phyloP scores from a whole-genome alignment of 371 early-diverging fungal species.

The Choanephora cucurbitarum region DNA sequence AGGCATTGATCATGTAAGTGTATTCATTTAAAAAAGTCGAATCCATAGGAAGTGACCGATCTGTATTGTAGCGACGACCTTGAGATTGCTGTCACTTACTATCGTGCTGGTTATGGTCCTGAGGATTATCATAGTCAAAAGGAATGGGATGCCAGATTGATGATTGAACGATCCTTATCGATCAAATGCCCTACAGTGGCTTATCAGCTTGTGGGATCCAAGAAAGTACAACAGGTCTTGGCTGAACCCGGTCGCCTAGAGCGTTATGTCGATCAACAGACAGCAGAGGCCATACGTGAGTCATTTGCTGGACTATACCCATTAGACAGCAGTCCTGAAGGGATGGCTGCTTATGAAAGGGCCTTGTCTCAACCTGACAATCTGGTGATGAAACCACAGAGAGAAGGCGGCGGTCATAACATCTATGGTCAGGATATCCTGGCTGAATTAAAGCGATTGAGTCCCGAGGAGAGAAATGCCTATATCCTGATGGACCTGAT shows the following conservation, averaged over 20 bases:
- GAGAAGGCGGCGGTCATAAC: constrained; percentile 98
- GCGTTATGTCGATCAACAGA: constrained; percentile 60
- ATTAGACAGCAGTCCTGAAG: constrained; percentile 72
- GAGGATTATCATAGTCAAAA: constrained; percentile 79
- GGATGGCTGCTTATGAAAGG: constrained; percentile 65
- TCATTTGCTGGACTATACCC: constrained; percentile 92
- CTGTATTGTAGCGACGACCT: constrained; percentile 52
- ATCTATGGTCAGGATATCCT: constrained; percentile 89
- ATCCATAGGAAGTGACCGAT: background rate
- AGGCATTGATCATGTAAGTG: constrained; percentile 63
- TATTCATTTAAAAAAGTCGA: no score
- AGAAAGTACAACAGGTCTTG: constrained; percentile 95
- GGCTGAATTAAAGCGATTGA: constrained; percentile 50
- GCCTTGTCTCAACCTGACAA: constrained; percentile 68
- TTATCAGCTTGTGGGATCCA: constrained; percentile 94
- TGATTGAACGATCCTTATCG: constrained; percentile 77
- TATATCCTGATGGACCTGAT: constrained; percentile 95
- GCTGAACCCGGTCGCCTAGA: constrained; percentile 82
- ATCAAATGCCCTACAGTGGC: constrained; percentile 91
- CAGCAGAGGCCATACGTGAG: constrained; percentile 62
- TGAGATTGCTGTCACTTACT: constrained; percentile 91
- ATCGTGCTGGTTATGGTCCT: constrained; percentile 91
- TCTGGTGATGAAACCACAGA: constrained; percentile 94
- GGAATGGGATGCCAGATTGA: constrained; percentile 87
- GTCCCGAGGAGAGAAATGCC: constrained; percentile 67